A percentile compares a stretch with the other conserved stretches of the same genome.
Conservation (phyloP, 305 asterid species). For the Fraxinus baroniana region DNA sequence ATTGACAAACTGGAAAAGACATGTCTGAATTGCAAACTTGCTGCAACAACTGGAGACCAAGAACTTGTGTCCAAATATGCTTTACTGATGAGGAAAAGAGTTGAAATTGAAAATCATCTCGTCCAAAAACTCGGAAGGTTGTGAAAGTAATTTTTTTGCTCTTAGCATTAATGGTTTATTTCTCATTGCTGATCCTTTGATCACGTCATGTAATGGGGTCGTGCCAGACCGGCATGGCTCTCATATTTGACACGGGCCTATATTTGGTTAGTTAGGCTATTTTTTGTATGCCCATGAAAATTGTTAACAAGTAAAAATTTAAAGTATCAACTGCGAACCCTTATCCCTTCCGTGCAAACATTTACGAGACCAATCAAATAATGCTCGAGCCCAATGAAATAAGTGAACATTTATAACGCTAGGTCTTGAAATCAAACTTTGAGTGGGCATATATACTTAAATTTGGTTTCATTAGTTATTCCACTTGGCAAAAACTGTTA, state of each 20-base stretch:
- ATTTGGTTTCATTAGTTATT: too few relatives aligned
- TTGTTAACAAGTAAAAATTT: too few relatives aligned
- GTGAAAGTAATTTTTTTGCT: slow-evolving; percentile 13
- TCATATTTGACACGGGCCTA: background rate
- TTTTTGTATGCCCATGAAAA: too few relatives aligned
- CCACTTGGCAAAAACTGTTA: too few relatives aligned
- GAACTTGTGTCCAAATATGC: slow-evolving; percentile 43
- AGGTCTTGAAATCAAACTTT: too few relatives aligned
- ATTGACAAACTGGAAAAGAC: slow-evolving; percentile 52
- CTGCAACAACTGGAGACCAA: slow-evolving; percentile 46
- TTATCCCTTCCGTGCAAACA: too few relatives aligned
- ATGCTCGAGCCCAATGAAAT: too few relatives aligned
- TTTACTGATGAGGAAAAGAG: slow-evolving; percentile 56
- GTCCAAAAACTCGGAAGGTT: slow-evolving; percentile 52
- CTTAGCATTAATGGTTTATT: background rate
- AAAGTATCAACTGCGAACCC: background rate
- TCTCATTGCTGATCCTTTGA: background rate
- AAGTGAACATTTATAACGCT: too few relatives aligned
- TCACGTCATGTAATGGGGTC: background rate
- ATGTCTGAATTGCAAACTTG: slow-evolving; percentile 58
- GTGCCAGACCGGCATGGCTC: background rate
- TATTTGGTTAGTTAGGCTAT: background rate
- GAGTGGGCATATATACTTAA: too few relatives aligned
- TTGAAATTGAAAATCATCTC: slow-evolving; percentile 52
- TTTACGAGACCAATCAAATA: too few relatives aligned